phyloP scores from a whole-genome alignment of 192 early-diverging fungal genomes.

The Entomortierella chlamydospora region DNA sequence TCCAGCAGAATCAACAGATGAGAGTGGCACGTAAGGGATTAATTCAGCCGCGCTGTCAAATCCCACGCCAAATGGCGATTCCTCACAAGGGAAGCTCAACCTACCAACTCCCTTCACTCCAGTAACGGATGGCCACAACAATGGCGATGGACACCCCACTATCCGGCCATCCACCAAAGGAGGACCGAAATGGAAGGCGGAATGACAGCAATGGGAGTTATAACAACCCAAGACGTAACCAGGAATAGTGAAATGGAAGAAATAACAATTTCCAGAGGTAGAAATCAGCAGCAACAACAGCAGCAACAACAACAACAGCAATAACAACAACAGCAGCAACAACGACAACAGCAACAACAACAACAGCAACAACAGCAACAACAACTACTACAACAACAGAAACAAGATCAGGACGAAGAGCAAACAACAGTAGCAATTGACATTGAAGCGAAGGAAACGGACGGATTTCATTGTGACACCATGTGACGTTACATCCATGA shows the following conservation, averaged over 20 bases:
- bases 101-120: constrained; percentile 16
- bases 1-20: not conserved
- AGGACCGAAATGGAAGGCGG: constrained; percentile 1
- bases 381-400: too few species aligned
- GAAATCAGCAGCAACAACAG: not conserved
- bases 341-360: too few species aligned
- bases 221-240: not conserved
- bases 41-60: not conserved
- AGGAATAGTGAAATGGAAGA: constrained; percentile 1
- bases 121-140: constrained; percentile 26
- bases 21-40: not conserved
- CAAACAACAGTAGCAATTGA: not conserved
- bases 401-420: constrained; percentile 8
- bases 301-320: too few species aligned
- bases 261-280: constrained; percentile 7
- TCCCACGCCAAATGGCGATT: not conserved
- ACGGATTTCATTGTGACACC: constrained; percentile 46
- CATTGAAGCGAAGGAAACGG: not conserved
- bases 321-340: too few species aligned
- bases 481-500: constrained; percentile 50
- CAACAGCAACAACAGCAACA: too few species aligned
- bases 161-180: not conserved
- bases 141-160: constrained; percentile 9
- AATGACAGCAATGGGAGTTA: constrained; percentile 4
- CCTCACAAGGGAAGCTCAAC: constrained; percentile 27